Percentiles rank a stretch among this genome's conserved stretches.
Evolutionary conservation across 495 filamentous ascomycete species (phyloP).

Genomic region (Umbilicaria muhlenbergii): DNA sequence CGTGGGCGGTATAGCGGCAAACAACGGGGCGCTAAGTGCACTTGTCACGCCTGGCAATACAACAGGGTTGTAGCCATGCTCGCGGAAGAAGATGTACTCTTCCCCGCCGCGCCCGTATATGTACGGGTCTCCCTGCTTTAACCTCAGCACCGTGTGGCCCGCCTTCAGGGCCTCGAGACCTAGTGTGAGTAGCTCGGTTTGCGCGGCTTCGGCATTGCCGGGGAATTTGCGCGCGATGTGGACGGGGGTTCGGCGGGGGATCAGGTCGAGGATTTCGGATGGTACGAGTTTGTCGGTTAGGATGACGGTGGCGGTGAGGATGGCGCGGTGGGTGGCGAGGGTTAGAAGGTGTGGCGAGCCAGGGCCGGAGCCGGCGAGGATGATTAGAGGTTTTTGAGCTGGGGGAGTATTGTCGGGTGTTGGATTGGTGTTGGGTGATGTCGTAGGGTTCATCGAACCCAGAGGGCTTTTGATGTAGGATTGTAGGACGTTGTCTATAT

Average conservation of each 20-base stretch:
- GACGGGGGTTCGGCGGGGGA: constrained; percentile 78
- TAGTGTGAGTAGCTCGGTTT: constrained; percentile 74
- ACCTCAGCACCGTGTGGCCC: constrained; percentile 66
- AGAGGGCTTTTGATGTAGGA: constrained; percentile 31
- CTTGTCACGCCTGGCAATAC: constrained; percentile 87
- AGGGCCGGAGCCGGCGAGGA: constrained; percentile 86
- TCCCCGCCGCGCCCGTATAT: constrained; percentile 90
- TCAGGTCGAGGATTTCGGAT: constrained; percentile 66
- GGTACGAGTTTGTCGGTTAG: constrained; percentile 96
- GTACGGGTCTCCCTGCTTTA: constrained; percentile 96
- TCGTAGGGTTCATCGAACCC: not conserved
- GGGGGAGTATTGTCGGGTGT: constrained; percentile 9
- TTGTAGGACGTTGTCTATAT: constrained; percentile 56
- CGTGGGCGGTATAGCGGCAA: constrained; percentile 75
- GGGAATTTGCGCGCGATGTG: constrained; percentile 95
- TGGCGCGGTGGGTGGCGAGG: constrained; percentile 73
- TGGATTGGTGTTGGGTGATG: constrained; percentile 7
- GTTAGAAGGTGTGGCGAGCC: constrained; percentile 88
- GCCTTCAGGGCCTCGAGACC: constrained; percentile 54
- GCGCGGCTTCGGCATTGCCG: constrained; percentile 85
- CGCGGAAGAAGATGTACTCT: constrained; percentile 73
- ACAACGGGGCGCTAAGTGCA: constrained; percentile 72
- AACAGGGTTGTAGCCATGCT: constrained; percentile 47
- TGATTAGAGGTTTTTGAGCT: constrained; percentile 43
- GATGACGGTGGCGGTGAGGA: constrained; percentile 68